Conservation (phyloP, 257 asterid species). For the Cynanchum wilfordii region DNA sequence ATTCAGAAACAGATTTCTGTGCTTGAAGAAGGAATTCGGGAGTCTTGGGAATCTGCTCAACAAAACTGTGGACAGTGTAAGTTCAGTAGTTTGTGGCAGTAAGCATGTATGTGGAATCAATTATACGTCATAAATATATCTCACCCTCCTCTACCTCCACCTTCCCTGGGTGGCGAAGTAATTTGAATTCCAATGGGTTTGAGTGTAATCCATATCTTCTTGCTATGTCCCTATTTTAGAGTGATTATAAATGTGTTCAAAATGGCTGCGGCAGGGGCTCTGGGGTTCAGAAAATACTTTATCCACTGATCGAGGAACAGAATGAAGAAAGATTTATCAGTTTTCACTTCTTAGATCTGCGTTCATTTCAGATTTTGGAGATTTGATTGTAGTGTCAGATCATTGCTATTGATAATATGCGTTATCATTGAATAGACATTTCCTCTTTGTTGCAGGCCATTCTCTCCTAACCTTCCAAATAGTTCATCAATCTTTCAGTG, state of each 20-base stretch:
- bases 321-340: background rate
- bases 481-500: background rate
- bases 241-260: background rate
- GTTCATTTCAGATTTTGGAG: background rate
- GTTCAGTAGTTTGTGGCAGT: slow-evolving; percentile 25
- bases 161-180: background rate
- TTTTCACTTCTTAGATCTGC: background rate
- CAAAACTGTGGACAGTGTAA: slow-evolving; percentile 46
- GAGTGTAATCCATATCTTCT: background rate
- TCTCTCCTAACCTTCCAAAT: background rate
- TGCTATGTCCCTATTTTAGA: background rate
- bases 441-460: background rate
- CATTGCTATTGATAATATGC: background rate
- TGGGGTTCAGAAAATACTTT: background rate
- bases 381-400: background rate
- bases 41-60: slow-evolving; percentile 64
- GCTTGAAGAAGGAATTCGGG: slow-evolving; percentile 83
- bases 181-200: background rate
- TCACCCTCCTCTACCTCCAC: background rate
- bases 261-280: background rate
- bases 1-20: slow-evolving; percentile 64
- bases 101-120: slow-evolving; percentile 12
- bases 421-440: background rate
- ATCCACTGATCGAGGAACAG: background rate
- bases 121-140: background rate